Evolutionary conservation across 2,329 filamentous ascomycete species (phyloP), one percentile per base, ranked within the genome.

Genomic region (Fusarium scirpi): DNA sequence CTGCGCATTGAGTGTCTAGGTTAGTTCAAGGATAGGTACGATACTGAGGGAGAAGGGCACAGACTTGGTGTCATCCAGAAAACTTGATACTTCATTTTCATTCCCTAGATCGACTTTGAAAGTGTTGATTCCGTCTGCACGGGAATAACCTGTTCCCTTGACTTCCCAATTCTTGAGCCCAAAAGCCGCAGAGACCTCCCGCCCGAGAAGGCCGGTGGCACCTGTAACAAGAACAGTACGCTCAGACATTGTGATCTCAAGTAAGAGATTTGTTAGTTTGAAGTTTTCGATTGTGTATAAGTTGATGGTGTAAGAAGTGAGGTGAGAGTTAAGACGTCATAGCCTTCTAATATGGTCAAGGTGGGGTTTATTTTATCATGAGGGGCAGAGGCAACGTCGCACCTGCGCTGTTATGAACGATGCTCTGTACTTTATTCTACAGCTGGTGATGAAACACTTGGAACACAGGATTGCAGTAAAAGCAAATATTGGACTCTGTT

Each of bases 121-220:
- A 54, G 94, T 85, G 12, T 89, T 86, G 9, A 89, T 86, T 45
- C 92, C 91, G 69, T 90, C 88, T 27, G 93, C 91, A 57, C 94
- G 88, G 13, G 89, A 92, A 77, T 91, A 88, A 18, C 92, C 93
- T 5, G 91, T 91, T 49, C 92, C 92, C 70, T 90, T 89, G 61
- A 90, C 89, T n/a, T 83, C 82, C 88, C 93, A 97, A 40, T 72
- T 72, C 22, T 72, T 71, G 60, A 85, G 80, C 57, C 90, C 83
- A 78, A 97, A 97, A 15, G 87, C 88, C 66, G 86, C 88, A 58
- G 91, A 84, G 13, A 97, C 91, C 79, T 96, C 90, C 45, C 94
- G 89, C 51, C 94, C 94, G 3, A 97, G 86, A 13, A 97, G 86
- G 58, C 94, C 94, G 22, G 92, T 95, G 40, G 93, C 94, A 61